A percentile compares a stretch with the other conserved stretches of the same genome.
Evolutionary conservation across 306 rosid genomes (phyloP).

Genomic region (Gleditsia sinensis): DNA sequence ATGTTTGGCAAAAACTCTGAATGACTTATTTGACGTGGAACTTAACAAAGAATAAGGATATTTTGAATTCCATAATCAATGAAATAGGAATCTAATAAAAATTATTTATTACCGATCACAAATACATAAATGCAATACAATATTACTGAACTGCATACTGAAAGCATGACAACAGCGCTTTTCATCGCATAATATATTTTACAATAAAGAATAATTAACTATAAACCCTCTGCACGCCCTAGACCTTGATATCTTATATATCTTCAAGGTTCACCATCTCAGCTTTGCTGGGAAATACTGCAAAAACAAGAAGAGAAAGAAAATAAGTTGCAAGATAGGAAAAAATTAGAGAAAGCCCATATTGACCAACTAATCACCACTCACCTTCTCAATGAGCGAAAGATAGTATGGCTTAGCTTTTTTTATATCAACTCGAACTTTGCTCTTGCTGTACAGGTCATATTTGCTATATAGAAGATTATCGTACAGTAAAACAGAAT

Average conservation of each 20-base stretch:
- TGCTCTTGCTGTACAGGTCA: constrained; percentile 87
- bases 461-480: constrained; percentile 55
- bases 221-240: neutral
- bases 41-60: too few relatives aligned
- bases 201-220: neutral
- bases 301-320: constrained; percentile 7
- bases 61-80: too few relatives aligned
- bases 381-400: constrained; percentile 75
- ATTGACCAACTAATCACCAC: too few relatives aligned
- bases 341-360: too few relatives aligned
- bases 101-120: too few relatives aligned
- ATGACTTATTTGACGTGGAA: too few relatives aligned
- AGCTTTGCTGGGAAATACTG: constrained; percentile 45
- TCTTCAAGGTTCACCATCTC: constrained; percentile 29
- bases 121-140: too few relatives aligned
- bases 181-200: neutral
- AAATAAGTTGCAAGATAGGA: too few relatives aligned
- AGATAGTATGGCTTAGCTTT: constrained; percentile 73
- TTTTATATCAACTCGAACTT: constrained; percentile 56
- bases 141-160: neutral
- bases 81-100: too few relatives aligned
- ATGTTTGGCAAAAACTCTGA: too few relatives aligned
- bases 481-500: neutral
- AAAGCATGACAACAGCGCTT: neutral
- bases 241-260: neutral